These are phyloP conservation scores for Saccharomycopsis sp. DNA, from an alignment of 805 yeast genomes.

Conservation along the genomic window DNA sequence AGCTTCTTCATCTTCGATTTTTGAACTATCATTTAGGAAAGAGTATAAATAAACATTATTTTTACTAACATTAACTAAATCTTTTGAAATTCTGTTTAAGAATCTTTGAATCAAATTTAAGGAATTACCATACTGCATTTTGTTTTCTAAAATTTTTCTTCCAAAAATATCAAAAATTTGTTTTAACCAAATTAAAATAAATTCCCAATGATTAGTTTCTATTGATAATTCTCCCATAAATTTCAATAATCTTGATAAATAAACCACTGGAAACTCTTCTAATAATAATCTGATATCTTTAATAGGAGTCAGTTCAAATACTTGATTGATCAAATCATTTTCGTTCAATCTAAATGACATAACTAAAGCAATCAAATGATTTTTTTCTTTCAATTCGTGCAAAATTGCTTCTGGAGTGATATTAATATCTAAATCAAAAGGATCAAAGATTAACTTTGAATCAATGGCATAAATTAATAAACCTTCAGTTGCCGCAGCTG, in stretches of 20 bases:
- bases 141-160: conserved; percentile 47
- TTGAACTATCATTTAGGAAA: conserved; percentile 29
- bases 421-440: conserved; percentile 88
- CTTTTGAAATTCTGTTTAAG: conserved; percentile 63
- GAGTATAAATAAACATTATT: conserved; percentile 44
- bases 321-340: conserved; percentile 53
- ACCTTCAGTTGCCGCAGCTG: conserved; percentile 95
- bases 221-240: conserved; percentile 60
- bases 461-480: conserved; percentile 73
- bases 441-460: conserved; percentile 70
- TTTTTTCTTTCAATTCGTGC: conserved; percentile 44
- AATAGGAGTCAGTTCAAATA: conserved; percentile 65
- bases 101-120: conserved; percentile 68
- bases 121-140: conserved; percentile 47
- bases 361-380: conserved; percentile 65
- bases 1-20: conserved; percentile 2
- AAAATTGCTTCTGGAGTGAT: conserved; percentile 73
- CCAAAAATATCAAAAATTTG: conserved; percentile 67
- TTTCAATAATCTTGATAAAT: conserved; percentile 53
- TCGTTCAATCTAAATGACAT: conserved; percentile 95
- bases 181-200: conserved; percentile 72
- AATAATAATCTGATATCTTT: conserved; percentile 59
- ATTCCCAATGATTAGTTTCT: conserved; percentile 78
- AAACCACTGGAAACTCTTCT: conserved; percentile 65
- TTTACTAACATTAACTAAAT: conserved; percentile 44